Percentiles rank a stretch among this genome's conserved stretches.
Conservation (phyloP, 2,329 filamentous ascomycete genomes). For the Botryotinia convoluta region DNA sequence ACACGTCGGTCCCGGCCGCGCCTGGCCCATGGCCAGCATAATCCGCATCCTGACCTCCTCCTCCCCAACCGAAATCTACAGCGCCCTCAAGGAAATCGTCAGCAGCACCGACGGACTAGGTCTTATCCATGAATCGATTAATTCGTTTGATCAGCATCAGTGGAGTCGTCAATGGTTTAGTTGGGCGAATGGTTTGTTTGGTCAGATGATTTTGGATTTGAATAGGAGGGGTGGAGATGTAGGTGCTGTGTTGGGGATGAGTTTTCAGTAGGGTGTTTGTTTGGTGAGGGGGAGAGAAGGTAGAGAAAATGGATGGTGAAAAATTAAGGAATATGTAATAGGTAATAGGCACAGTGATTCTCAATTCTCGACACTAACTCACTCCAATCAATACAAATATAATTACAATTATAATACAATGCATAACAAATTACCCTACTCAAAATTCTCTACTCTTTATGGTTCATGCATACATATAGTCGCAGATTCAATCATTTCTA, state of each 20-base stretch:
- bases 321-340: neutral
- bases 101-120: constrained; percentile 38
- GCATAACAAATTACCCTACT: neutral
- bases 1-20: constrained; percentile 57
- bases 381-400: neutral
- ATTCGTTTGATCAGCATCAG: constrained; percentile 42
- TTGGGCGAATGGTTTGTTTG: constrained; percentile 87
- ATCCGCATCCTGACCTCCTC: constrained; percentile 50
- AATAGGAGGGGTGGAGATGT: constrained; percentile 64
- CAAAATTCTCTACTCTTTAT: no score
- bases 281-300: no score
- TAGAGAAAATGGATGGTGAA: neutral
- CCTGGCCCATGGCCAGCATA: constrained; percentile 57
- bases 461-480: no score
- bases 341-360: neutral
- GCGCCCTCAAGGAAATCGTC: constrained; percentile 32
- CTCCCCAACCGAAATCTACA: constrained; percentile 34
- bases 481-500: neutral
- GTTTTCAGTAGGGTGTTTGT: constrained; percentile 43
- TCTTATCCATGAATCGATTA: constrained; percentile 50
- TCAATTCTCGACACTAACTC: neutral
- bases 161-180: constrained; percentile 62
- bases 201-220: constrained; percentile 76
- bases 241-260: constrained; percentile 50
- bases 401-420: neutral